A percentile compares a stretch with the other conserved stretches of the same genome.
These are phyloP conservation scores for Globisporangium paroecandrum DNA, from an alignment of 352 stramenopile genomes.

Conservation along the genomic window DNA sequence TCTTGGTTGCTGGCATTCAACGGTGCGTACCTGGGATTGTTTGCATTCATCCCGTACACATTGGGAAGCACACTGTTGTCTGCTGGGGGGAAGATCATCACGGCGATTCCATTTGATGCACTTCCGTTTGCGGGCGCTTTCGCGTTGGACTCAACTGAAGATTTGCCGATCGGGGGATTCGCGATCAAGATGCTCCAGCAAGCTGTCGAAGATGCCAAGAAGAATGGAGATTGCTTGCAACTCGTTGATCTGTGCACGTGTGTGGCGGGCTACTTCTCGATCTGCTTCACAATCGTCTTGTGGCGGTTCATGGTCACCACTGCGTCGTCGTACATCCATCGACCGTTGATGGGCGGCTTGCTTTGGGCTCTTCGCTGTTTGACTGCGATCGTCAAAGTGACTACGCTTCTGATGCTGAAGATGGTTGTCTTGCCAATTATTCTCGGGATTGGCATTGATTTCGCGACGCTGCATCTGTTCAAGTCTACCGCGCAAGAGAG, in stretches of 20 bases:
- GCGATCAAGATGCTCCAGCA: slow-evolving; percentile 53
- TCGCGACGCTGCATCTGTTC: slow-evolving; percentile 90
- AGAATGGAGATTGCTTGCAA: slow-evolving; percentile 75
- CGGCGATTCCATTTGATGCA: slow-evolving; percentile 38
- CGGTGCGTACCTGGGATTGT: slow-evolving; percentile 95
- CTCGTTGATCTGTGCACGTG: slow-evolving; percentile 84
- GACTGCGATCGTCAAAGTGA: slow-evolving; percentile 92
- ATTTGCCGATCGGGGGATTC: slow-evolving; percentile 34
- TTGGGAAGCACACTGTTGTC: slow-evolving; percentile 90
- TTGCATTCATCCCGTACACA: slow-evolving; percentile 94
- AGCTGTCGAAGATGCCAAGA: slow-evolving; percentile 53
- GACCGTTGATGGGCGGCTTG: slow-evolving; percentile 74
- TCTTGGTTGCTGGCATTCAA: slow-evolving; percentile 98
- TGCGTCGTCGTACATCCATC: slow-evolving; percentile 80
- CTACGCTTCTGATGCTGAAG: slow-evolving; percentile 94
- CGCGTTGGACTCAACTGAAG: slow-evolving; percentile 16
- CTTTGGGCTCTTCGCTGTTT: slow-evolving; percentile 78
- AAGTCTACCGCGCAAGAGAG: slow-evolving; percentile 70
- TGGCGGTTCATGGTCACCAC: slow-evolving; percentile 85
- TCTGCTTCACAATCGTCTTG: slow-evolving; percentile 81
- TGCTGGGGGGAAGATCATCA: slow-evolving; percentile 56
- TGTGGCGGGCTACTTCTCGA: slow-evolving; percentile 71
- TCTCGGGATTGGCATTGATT: slow-evolving; percentile 93
- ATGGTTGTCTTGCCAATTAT: slow-evolving; percentile 96
- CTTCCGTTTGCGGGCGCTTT: slow-evolving; percentile 24